These are phyloP conservation scores for Dothideomycetes sp. DNA, from an alignment of 2,329 filamentous ascomycete species.

Conservation along the genomic window DNA sequence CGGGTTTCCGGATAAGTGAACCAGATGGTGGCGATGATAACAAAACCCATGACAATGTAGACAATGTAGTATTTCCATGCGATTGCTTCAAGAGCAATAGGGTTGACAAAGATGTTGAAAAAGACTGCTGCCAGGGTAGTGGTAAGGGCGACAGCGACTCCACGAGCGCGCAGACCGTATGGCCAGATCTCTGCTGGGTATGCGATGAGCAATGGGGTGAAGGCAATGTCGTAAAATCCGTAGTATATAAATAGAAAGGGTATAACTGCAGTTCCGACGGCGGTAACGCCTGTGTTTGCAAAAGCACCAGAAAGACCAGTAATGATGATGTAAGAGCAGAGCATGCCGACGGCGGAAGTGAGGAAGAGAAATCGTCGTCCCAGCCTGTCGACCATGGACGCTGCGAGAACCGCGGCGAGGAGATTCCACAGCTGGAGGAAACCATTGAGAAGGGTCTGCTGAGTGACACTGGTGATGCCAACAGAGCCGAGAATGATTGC, in stretches of 20 bases:
- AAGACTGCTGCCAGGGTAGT: constrained; percentile 9
- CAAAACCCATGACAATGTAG: constrained; percentile 26
- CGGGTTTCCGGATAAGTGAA: constrained; percentile 21
- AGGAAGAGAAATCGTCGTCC: constrained; percentile 35
- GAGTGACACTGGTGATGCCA: constrained; percentile 24
- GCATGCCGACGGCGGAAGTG: constrained; percentile 31
- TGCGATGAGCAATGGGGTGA: not conserved
- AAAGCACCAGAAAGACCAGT: constrained; percentile 30
- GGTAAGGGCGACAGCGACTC: constrained; percentile 29
- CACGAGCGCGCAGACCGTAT: constrained; percentile 45
- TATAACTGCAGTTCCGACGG: constrained; percentile 27
- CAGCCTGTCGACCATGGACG: constrained; percentile 29
- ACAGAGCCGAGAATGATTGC: constrained; percentile 20
- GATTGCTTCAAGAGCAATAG: constrained; percentile 21
- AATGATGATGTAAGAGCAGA: constrained; percentile 31
- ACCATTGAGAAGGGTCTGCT: constrained; percentile 10
- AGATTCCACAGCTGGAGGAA: constrained; percentile 29
- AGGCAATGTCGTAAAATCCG: constrained; percentile 28
- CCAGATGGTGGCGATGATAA: constrained; percentile 15
- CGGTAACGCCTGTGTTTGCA: constrained; percentile 18
- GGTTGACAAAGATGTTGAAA: constrained; percentile 25
- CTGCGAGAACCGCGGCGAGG: constrained; percentile 24
- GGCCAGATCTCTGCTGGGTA: constrained; percentile 34
- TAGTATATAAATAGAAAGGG: constrained; percentile 34
- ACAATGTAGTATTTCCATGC: constrained; percentile 22